These are phyloP conservation scores for Saccharum officinarum DNA, from an alignment of 176 grass and related monocot species.

Conservation along the genomic window DNA sequence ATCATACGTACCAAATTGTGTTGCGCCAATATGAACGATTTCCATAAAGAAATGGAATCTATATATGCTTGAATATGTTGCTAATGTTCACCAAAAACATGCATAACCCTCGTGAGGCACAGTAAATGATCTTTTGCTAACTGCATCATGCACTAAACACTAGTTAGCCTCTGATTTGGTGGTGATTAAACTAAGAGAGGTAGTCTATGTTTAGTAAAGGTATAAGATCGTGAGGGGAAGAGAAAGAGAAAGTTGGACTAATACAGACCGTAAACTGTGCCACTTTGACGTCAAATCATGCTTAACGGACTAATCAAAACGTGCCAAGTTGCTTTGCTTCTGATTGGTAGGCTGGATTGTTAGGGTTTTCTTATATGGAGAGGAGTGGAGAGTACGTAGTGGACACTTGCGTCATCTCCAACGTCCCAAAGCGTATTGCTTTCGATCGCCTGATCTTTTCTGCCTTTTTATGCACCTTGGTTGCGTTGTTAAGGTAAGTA, in stretches of 20 bases:
- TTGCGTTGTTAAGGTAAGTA: constrained; percentile 27
- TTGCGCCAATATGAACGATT: not conserved
- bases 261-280: constrained; percentile 4
- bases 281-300: not conserved
- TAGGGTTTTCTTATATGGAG: not conserved
- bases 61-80: not conserved
- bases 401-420: constrained; percentile 27
- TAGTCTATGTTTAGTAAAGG: constrained; percentile 13
- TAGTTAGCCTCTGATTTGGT: not conserved
- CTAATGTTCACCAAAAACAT: not conserved
- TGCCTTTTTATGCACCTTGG: constrained; percentile 12
- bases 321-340: constrained; percentile 21
- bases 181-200: not conserved
- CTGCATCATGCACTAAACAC: not conserved
- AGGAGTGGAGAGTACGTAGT: not conserved
- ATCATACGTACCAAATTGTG: not conserved
- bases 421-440: constrained; percentile 21
- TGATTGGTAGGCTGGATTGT: not conserved
- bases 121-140: not conserved
- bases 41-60: not conserved
- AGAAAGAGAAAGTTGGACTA: not conserved
- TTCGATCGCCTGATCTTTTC: not conserved
- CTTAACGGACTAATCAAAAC: constrained; percentile 10
- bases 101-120: not conserved
- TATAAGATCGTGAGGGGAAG: not conserved